phyloP scores from a whole-genome alignment of 192 early-diverging fungal species.

The Gonapodya sp. region DNA sequence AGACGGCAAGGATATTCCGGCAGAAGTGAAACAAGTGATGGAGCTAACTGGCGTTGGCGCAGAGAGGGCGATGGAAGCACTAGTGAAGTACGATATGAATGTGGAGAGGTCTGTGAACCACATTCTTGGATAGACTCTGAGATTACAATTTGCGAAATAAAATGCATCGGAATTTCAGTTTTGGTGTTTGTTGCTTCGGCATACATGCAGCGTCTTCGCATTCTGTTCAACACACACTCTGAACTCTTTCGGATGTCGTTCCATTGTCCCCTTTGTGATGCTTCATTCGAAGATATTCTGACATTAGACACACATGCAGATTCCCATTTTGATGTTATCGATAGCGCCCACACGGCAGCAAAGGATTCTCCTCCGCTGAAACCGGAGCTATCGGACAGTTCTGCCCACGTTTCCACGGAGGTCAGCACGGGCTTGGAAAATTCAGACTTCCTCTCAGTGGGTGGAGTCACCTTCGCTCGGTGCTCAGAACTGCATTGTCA shows the following conservation, averaged over 20 bases:
- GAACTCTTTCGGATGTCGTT: background rate
- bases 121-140: background rate
- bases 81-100: constrained; percentile 6
- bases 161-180: no score
- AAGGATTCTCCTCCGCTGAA: no score
- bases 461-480: background rate
- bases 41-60: background rate
- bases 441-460: background rate
- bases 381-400: no score
- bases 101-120: constrained; percentile 6
- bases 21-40: constrained; percentile 7
- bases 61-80: background rate
- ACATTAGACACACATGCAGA: background rate
- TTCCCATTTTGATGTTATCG: background rate
- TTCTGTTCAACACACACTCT: no score
- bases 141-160: no score
- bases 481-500: background rate
- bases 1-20: background rate
- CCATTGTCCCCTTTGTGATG: background rate
- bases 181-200: background rate
- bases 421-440: background rate
- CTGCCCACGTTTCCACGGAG: no score
- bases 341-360: no score
- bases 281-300: background rate
- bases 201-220: no score